Conservation (phyloP, 2,329 filamentous ascomycete species). For the Huntiella decipiens region DNA sequence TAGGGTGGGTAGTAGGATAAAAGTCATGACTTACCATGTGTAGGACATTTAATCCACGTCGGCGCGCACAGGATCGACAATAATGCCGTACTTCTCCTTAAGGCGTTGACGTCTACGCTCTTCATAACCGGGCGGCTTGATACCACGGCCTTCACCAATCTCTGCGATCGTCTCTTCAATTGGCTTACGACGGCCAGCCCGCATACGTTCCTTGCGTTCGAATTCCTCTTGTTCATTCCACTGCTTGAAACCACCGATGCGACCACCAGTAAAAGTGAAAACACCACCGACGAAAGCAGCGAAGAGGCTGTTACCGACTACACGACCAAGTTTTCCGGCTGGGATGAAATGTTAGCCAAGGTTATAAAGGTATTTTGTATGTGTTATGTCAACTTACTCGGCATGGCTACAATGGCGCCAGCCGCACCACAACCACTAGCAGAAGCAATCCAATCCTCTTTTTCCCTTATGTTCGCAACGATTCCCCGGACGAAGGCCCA, state of each 20-base stretch:
- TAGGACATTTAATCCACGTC: slow-evolving; percentile 20
- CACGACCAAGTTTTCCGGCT: slow-evolving; percentile 41
- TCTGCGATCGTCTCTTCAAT: slow-evolving; percentile 63
- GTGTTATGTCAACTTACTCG: slow-evolving; percentile 33
- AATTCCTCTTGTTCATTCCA: slow-evolving; percentile 48
- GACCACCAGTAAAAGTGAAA: slow-evolving; percentile 50
- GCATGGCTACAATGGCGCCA: slow-evolving; percentile 53
- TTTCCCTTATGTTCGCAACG: slow-evolving; percentile 67
- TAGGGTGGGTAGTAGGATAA: neutral
- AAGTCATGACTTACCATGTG: slow-evolving; percentile 14
- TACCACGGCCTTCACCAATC: slow-evolving; percentile 73
- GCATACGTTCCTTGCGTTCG: slow-evolving; percentile 53
- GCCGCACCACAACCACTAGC: slow-evolving; percentile 58
- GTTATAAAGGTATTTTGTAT: neutral
- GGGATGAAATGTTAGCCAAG: slow-evolving; percentile 9
- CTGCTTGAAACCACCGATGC: slow-evolving; percentile 16
- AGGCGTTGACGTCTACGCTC: slow-evolving; percentile 66
- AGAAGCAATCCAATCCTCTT: slow-evolving; percentile 60
- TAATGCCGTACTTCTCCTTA: slow-evolving; percentile 73
- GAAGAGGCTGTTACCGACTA: slow-evolving; percentile 45
- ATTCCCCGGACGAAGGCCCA: slow-evolving; percentile 63
- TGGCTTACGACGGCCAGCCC: slow-evolving; percentile 55
- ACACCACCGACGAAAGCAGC: slow-evolving; percentile 39
- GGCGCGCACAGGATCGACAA: slow-evolving; percentile 49
- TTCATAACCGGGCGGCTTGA: slow-evolving; percentile 63